Evolutionary conservation across 768 basidiomycete genomes (phyloP), one percentile per base, ranked within the genome.

Genomic region (Trametes cingulata): DNA sequence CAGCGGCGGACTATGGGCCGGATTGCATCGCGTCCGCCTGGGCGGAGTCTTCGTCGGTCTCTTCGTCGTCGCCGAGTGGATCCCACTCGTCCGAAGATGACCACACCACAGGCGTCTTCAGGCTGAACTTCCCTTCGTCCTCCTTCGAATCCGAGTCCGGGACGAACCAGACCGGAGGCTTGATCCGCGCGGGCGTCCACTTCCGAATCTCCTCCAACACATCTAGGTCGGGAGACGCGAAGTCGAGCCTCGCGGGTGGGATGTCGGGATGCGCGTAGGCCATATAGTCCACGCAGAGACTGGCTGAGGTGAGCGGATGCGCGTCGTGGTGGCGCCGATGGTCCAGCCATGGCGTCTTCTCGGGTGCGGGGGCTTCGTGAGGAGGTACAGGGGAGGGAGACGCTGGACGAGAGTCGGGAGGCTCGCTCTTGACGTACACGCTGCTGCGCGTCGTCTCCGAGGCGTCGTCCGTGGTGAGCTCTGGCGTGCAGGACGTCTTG

Each of bases 341-440:
- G 29, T 24, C 40, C 27, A 43, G 50, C 57, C 40, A 51, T 1
- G 49, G 52, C 17, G 52, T 43, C 14, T 10, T 20, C 33, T 46
- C 46, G 40, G 56, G 29, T 8, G n/a, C 62, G 65, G 33, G 49
- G 15, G 24, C 22, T 39, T 33, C 58, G 48, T 22, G 46, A 50
- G 56, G 70, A 74, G 48, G 55, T 55, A 39, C 33, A 20, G 24
- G 22, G 20, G 37, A 42, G 51, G 36, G 19, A 17, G 33, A 13
- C 6, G 39, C 41, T 40, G 36, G 22, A 42, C 43, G 42, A 36
- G 29, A 58, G 19, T 37, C n/a, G 35, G 54, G 24, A 12, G 58
- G 36, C 42, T 62, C 54, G 37, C 59, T 50, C 36, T 51, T 51
- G 33, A 52, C 25, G 40, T 20, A 29, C 24, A 41, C 20, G 35